Evolutionary conservation across 306 rosid genomes (phyloP), one percentile per base, ranked within the genome.

Genomic region (Cucurbita ficifolia): DNA sequence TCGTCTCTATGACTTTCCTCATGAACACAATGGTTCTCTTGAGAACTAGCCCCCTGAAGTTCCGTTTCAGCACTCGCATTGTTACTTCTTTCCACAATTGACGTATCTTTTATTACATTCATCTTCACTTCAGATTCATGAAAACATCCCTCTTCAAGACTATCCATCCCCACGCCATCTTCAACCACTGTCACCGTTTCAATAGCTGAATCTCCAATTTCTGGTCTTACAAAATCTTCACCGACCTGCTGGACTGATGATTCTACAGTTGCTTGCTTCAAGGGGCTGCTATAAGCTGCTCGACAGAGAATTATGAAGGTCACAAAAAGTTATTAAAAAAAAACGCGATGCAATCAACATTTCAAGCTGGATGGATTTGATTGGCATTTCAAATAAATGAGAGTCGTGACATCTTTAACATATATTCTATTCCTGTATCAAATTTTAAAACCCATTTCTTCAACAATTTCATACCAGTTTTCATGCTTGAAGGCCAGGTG

Each of bases 211-310:
- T 70, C 67, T 18, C 49, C 51, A 53, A 60, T 71, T 79, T 61
- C 79, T 70, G 53, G 13, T 38, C 45, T 49, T 59, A 42, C 68
- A 43, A 71, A 75, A 76, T 49, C 74, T 50, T 18, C 74, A 53
- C 51, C n/a, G 35, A 59, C 64, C 68, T 21, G 51, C 65, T 60
- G 73, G 17, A 40, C 40, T 36, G 40, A 83, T 75, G 42, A 76
- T 76, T 76, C 83, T 70, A 22, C 39, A 56, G 60, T 82, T 64
- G 65, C 77, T 77, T 50, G 80, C 77, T 19, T 77, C 82, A 62
- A 38, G 79, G 39, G 14, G 54, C 18, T 48, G 78, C 72, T 81
- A 76, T 76, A 22, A 67, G 76, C 92, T 87, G 70, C 78, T 65
- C 75, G 79, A 63, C 29, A 74, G 19, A 12, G 2, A 75, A 72